These are phyloP conservation scores for Penicillium diatomitis DNA, from an alignment of 495 filamentous ascomycete species.

Conservation along the genomic window DNA sequence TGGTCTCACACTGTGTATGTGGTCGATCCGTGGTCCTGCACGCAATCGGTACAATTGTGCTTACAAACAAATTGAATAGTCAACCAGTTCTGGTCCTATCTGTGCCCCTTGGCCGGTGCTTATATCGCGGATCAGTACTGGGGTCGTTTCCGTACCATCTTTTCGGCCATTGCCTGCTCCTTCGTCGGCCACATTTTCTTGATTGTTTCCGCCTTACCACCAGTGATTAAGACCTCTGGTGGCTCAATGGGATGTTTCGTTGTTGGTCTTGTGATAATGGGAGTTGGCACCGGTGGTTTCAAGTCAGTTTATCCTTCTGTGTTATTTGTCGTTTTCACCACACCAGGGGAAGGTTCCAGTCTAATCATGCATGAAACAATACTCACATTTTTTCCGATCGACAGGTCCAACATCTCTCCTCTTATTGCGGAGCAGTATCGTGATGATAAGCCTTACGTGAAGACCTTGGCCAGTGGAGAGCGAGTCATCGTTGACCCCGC, in stretches of 20 bases:
- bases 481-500: constrained; percentile 62
- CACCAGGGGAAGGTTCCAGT: no score
- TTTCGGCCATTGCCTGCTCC: constrained; percentile 42
- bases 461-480: constrained; percentile 44
- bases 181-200: constrained; percentile 57
- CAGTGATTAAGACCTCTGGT: constrained; percentile 14
- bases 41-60: not conserved
- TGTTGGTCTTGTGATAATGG: constrained; percentile 51
- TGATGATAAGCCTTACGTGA: constrained; percentile 32
- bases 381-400: no score
- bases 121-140: constrained; percentile 57
- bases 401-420: constrained; percentile 54
- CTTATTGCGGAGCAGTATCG: constrained; percentile 45
- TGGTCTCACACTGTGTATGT: constrained; percentile 44
- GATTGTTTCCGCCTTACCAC: constrained; percentile 49
- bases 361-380: no score
- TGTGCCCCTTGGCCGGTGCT: constrained; percentile 59
- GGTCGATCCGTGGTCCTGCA: not conserved
- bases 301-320: constrained; percentile 35
- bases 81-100: constrained; percentile 68
- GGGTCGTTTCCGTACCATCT: constrained; percentile 50
- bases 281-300: constrained; percentile 45
- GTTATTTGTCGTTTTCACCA: not conserved
- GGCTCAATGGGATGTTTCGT: constrained; percentile 47
- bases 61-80: constrained; percentile 30